Conservation (phyloP, 805 yeast genomes). For the Candida caryicola region DNA sequence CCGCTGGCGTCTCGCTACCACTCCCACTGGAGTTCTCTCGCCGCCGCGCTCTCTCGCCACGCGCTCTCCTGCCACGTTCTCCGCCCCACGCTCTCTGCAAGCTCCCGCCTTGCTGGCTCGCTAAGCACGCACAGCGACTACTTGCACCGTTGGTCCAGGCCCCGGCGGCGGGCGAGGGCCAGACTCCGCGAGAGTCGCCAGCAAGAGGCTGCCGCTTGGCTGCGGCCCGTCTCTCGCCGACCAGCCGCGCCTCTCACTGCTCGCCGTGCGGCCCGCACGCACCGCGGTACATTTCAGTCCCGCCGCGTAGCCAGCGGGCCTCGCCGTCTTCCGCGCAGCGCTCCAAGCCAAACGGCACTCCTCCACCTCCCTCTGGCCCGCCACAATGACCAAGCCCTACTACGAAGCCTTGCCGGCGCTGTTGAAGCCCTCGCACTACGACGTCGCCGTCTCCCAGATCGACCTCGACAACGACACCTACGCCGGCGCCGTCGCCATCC, state of each 20-base stretch:
- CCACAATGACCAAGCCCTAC: constrained; percentile 18
- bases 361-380: background rate
- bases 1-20: no score
- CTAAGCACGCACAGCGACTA: background rate
- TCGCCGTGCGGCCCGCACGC: no score
- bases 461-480: constrained; percentile 46
- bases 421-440: constrained; percentile 74
- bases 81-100: background rate
- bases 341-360: no score
- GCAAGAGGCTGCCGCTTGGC: no score
- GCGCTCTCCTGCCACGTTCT: background rate
- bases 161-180: no score
- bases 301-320: background rate
- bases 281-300: background rate
- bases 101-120: no score
- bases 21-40: no score
- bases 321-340: background rate
- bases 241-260: no score
- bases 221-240: no score
- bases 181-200: no score
- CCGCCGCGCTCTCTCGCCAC: background rate
- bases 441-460: constrained; percentile 60
- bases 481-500: constrained; percentile 47
- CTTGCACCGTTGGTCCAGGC: background rate
- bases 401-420: constrained; percentile 56